Evolutionary conservation across 805 yeast genomes (phyloP).

Genomic region (Starmera dryadoides): DNA sequence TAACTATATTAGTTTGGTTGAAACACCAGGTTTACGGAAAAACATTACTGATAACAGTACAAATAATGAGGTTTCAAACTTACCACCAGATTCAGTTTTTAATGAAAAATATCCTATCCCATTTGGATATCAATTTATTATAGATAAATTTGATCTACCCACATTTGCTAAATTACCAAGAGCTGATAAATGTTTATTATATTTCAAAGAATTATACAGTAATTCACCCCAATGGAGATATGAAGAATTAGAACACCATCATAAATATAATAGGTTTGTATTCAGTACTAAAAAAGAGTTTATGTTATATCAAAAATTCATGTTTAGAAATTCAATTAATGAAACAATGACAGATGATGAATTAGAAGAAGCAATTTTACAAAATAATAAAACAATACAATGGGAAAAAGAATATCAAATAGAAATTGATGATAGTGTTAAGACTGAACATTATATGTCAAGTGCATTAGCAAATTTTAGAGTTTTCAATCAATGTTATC

Average conservation of each 20-base stretch:
- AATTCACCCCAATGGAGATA: constrained; percentile 14
- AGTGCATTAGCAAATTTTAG: constrained; percentile 20
- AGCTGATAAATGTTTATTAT: constrained; percentile 21
- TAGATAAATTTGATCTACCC: too few relatives aligned
- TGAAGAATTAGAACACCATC: constrained; percentile 11
- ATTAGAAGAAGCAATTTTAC: constrained; percentile 5
- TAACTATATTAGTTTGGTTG: too few relatives aligned
- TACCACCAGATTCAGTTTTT: too few relatives aligned
- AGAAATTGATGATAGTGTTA: constrained; percentile 8
- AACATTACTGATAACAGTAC: too few relatives aligned
- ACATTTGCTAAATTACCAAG: constrained; percentile 2
- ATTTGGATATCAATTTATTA: too few relatives aligned
- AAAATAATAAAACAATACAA: constrained; percentile 7
- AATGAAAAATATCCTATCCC: too few relatives aligned
- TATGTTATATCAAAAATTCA: too few relatives aligned
- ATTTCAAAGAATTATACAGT: constrained; percentile 20
- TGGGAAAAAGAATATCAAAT: constrained; percentile 12
- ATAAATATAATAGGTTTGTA: constrained; percentile 8
- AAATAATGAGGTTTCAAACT: too few relatives aligned
- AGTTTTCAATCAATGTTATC: constrained; percentile 20
- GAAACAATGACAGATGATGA: constrained; percentile 1
- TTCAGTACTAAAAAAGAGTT: constrained; percentile 11
- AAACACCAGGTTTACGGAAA: too few relatives aligned
- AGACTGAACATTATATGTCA: constrained; percentile 16
- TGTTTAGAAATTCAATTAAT: too few relatives aligned